Evolutionary conservation across 2,329 filamentous ascomycete genomes (phyloP).

Genomic region (Cladophialophora psammophila): DNA sequence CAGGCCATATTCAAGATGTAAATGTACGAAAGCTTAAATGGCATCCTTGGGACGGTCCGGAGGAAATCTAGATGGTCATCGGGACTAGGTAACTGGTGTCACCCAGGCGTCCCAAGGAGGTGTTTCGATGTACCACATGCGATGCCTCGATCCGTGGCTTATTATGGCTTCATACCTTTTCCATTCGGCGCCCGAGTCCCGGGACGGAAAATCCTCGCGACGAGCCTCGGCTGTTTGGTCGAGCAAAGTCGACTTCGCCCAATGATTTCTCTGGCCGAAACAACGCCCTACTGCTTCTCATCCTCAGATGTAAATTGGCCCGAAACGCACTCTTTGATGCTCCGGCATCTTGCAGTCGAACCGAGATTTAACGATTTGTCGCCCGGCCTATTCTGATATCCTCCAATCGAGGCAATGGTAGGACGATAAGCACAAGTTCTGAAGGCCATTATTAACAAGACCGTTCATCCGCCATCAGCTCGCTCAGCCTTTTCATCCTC

Average conservation of each 20-base stretch:
- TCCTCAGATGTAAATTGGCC: background rate
- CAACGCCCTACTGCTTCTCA: constrained; percentile 12
- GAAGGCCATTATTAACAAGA: background rate
- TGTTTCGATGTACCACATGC: background rate
- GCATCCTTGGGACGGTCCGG: background rate
- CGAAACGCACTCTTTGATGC: background rate
- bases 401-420: background rate
- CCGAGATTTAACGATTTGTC: background rate
- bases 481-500: background rate
- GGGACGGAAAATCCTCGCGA: background rate
- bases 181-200: background rate
- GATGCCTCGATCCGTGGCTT: background rate
- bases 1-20: background rate
- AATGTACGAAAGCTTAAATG: background rate
- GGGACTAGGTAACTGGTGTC: background rate
- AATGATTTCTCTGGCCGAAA: constrained; percentile 9
- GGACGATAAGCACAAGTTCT: background rate
- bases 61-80: background rate
- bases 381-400: background rate
- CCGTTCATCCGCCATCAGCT: background rate
- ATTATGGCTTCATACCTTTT: background rate
- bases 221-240: constrained; percentile 18
- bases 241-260: background rate
- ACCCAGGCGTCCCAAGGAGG: background rate
- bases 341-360: background rate